Percentiles rank a stretch among this genome's conserved stretches.
Conservation (phyloP, 106 monocot genomes). For the Platanthera zijinensis region DNA sequence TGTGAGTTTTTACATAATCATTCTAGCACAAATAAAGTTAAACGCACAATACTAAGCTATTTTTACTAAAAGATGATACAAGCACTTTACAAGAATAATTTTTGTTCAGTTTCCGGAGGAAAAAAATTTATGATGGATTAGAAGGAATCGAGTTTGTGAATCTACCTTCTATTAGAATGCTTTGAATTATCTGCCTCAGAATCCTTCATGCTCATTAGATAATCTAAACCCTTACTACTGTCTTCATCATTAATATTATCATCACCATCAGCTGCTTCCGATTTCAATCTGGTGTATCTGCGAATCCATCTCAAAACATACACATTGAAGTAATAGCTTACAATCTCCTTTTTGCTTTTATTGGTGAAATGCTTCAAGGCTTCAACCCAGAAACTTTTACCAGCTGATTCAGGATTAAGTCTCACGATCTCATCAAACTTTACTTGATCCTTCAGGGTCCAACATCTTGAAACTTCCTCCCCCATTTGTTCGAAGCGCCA, state of each 20-base stretch:
- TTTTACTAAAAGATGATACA: not conserved
- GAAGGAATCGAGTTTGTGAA: not conserved
- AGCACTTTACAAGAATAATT: not conserved
- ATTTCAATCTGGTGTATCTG: conserved; percentile 27
- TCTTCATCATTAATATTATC: conserved; percentile 37
- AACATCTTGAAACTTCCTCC: conserved; percentile 49
- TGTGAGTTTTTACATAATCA: not conserved
- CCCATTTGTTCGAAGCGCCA: conserved; percentile 73
- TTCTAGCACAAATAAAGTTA: not conserved
- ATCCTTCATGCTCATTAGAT: not conserved
- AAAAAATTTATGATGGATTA: not conserved
- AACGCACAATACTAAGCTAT: not conserved
- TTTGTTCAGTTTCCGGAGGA: not conserved
- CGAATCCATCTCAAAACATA: conserved; percentile 51
- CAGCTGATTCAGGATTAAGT: conserved; percentile 24
- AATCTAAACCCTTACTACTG: conserved; percentile 9
- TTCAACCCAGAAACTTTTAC: conserved; percentile 37
- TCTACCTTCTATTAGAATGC: conserved; percentile 12
- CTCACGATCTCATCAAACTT: conserved; percentile 38
- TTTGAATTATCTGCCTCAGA: conserved; percentile 3
- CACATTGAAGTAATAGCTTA: conserved; percentile 73
- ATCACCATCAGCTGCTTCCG: conserved; percentile 34
- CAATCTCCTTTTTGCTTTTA: conserved; percentile 45
- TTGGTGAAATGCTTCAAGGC: conserved; percentile 35
- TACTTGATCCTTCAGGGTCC: conserved; percentile 43